These are phyloP conservation scores for Trichoderma atrobrunneum DNA, from an alignment of 2,329 filamentous ascomycete species.

Conservation along the genomic window DNA sequence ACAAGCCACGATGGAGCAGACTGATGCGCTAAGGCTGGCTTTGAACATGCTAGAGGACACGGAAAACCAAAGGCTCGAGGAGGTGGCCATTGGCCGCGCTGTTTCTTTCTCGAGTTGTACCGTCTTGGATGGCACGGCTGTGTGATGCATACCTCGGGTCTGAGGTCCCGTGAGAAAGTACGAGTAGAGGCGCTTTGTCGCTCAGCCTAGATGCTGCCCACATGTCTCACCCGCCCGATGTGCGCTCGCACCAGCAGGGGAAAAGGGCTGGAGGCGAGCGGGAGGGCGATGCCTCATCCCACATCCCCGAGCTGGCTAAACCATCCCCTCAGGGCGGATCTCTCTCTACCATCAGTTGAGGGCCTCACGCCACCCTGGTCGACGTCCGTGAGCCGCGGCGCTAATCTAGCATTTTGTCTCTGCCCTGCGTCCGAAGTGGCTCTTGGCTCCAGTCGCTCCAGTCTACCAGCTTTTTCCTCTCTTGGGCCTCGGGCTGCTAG, in stretches of 20 bases:
- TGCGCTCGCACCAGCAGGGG: not conserved
- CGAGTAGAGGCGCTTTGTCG: conserved; percentile 2
- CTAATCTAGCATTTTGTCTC: conserved; percentile 7
- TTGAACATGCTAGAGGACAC: not conserved
- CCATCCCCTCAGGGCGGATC: conserved; percentile 4
- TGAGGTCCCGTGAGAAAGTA: not conserved
- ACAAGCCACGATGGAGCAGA: not conserved
- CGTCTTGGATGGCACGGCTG: conserved; percentile 10
- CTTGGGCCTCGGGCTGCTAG: not conserved
- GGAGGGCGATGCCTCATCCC: not conserved
- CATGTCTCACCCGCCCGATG: conserved; percentile 15
- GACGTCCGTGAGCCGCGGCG: conserved; percentile 21
- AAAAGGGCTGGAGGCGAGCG: not conserved
- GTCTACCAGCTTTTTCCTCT: not conserved
- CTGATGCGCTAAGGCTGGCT: not conserved
- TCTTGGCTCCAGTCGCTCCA: not conserved
- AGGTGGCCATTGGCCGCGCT: not conserved
- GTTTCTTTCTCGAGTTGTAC: conserved; percentile 9
- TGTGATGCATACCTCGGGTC: conserved; percentile 17
- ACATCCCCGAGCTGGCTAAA: not conserved
- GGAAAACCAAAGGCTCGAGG: not conserved
- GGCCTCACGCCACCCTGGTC: conserved; percentile 4
- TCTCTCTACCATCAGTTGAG: conserved; percentile 9
- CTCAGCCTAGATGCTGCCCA: not conserved
- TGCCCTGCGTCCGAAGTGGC: conserved; percentile 17